Evolutionary conservation across 208 protist species (phyloP), one percentile per base, ranked within the genome.

Genomic region (Leishmania amazonensis): DNA sequence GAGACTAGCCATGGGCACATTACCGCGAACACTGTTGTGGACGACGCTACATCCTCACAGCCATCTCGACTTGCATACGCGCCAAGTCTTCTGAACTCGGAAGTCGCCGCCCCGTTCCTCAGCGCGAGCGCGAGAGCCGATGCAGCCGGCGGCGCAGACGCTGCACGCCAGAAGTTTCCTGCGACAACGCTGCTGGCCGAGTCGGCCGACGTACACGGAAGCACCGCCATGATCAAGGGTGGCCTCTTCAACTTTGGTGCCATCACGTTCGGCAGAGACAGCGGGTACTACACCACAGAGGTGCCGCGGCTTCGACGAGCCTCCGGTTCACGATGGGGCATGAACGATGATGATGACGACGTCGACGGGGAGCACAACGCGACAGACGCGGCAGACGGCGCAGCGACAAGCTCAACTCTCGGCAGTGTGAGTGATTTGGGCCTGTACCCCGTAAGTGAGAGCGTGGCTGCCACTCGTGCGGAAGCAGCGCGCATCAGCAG

Each of bases 181-280:
- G 24, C 76, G 40, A 31, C 76, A 2, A 53, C 76, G 54, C 53
- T 71, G 49, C 51, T 17, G 17, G n/a, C 51, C 35, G 72, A 78
- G 40, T 78, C 35, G 35, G 53, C 54, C 35, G 42, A 58, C 15
- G 45, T 9, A 53, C 13, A 76, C 17, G 51, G 35, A 15, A 45
- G 19, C 3, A 17, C 51, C 47, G 51, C 49, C 35, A 40, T 42
- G 35, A 38, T 42, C 17, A 38, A 28, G 47, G 49, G 51, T 11
- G 76, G 76, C n/a, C 76, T 80, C 64, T 80, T 73, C 76, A 80
- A 72, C 62, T 80, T 80, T 28, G 76, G 76, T 1, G 7, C 76
- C 38, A 47, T 80, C 45, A 19, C 58, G 8, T 80, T 80, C 40
- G 76, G 76, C 31, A 80, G 72, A n/a, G 62, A 80, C 64, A 70